A percentile compares a stretch with the other conserved stretches of the same genome.
phyloP scores from a whole-genome alignment of 345 rosid species.

The Eucalyptus paniculata region DNA sequence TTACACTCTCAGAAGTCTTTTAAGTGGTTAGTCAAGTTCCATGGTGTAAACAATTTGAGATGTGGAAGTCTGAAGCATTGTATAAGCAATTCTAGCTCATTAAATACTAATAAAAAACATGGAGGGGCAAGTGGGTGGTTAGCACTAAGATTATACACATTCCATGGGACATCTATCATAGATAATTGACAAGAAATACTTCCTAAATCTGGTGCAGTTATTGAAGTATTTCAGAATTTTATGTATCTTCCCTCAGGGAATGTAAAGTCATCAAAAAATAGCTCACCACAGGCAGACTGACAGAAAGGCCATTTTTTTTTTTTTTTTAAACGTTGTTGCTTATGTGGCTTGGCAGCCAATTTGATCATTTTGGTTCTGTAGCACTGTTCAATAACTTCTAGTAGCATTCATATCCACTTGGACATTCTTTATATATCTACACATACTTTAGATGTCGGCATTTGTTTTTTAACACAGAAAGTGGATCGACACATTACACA shows the following conservation, averaged over 20 bases:
- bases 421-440: not conserved
- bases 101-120: not conserved
- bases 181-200: not conserved
- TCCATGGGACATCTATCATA: not conserved
- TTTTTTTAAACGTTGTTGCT: not conserved
- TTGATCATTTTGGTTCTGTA: not conserved
- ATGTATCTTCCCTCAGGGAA: not conserved
- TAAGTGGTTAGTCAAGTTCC: not conserved
- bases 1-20: not conserved
- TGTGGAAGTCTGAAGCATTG: not conserved
- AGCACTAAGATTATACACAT: not conserved
- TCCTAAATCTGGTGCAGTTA: not conserved
- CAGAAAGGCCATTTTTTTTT: not conserved
- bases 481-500: not conserved
- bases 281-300: not conserved
- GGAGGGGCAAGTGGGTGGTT: not conserved
- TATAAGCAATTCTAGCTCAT: not conserved
- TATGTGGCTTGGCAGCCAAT: not conserved
- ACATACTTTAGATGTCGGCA: not conserved
- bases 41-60: not conserved
- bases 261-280: not conserved
- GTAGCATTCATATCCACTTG: not conserved
- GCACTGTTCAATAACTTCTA: not conserved
- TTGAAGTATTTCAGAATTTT: not conserved
- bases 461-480: not conserved